Percentiles rank a stretch among this genome's conserved stretches.
Conservation (phyloP, 2,329 filamentous ascomycete genomes). For the Sporothrix pallida region DNA sequence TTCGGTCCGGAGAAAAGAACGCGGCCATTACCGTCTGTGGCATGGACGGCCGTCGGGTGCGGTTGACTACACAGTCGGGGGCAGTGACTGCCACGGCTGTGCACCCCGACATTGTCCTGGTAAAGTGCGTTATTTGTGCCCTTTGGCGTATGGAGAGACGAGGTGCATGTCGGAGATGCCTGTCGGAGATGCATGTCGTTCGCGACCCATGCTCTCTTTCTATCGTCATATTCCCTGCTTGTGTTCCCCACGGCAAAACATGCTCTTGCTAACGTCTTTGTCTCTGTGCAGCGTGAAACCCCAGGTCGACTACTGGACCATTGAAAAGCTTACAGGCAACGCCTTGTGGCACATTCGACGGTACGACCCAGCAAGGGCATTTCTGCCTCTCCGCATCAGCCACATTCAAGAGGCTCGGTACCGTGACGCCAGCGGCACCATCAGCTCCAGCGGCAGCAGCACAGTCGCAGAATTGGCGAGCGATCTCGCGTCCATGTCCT, state of each 20-base stretch:
- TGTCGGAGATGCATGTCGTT: background rate
- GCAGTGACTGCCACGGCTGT: constrained; percentile 11
- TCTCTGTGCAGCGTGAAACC: constrained; percentile 31
- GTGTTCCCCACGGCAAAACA: background rate
- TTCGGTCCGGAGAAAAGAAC: constrained; percentile 34
- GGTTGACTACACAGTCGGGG: constrained; percentile 31
- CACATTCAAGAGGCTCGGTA: constrained; percentile 34
- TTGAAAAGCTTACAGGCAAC: constrained; percentile 36
- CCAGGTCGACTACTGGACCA: constrained; percentile 36
- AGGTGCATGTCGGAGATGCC: background rate
- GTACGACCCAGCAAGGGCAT: constrained; percentile 30
- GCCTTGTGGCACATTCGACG: constrained; percentile 36
- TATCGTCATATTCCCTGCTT: background rate
- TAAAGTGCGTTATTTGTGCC: constrained; percentile 32
- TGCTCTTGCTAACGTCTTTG: background rate
- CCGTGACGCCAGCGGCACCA: constrained; percentile 31
- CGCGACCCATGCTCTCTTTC: background rate
- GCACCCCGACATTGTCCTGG: constrained; percentile 37
- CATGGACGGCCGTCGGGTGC: constrained; percentile 35
- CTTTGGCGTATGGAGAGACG: background rate
- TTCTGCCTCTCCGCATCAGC: constrained; percentile 35
- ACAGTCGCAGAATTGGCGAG: constrained; percentile 32
- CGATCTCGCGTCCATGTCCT: constrained; percentile 28
- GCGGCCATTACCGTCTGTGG: constrained; percentile 25
- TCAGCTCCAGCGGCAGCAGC: constrained; percentile 21